Evolutionary conservation across 1,139 yeast species (phyloP), one percentile per base, ranked within the genome.

Genomic region (Hyphopichia burtonii): DNA sequence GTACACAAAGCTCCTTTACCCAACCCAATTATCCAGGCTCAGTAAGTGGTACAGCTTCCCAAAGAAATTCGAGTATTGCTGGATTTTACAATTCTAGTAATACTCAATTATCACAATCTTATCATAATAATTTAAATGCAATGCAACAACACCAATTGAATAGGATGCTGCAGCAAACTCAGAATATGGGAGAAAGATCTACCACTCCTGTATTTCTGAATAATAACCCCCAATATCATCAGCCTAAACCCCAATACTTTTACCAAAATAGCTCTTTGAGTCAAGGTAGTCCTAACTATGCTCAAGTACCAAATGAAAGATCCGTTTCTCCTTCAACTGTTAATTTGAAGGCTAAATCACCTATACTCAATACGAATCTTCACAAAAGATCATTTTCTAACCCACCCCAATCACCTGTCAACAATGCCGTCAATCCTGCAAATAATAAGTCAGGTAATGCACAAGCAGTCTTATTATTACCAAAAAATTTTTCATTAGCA

Each of bases 381-480:
- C 74, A 67, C 45, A 56, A 66, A 48, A 52, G 74, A 30, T 62
- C 74, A 0, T 61, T 56, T 28, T 65, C 74, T 1, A 67, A 64
- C 43, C 72, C 74, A 7, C 58, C 65, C 2, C 59, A 58, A 36
- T 57, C 69, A 1, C 67, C 69, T 3, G 45, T 46, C 16, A 39
- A 37, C 27, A 34, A 27, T 22, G 28, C 28, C 4, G 28, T 25
- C 11, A 15, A 36, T 33, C 16, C 25, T 12, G n/a, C 31, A 6
- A 36, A 31, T 22, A 14, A 22, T 11, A 32, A 30, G 11, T 18
- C 20, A 4, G 15, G 41, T 15, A 54, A 52, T 40, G 51, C 62
- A 11, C 71, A 65, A 44, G 77, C 78, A 8, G 72, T 74, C 8
- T 59, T 74, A 39, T 58, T 74, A 31, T 56, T 74, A 33, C 79